Conservation (phyloP, 2,329 filamentous ascomycete species). For the Sclerotinia borealis region DNA sequence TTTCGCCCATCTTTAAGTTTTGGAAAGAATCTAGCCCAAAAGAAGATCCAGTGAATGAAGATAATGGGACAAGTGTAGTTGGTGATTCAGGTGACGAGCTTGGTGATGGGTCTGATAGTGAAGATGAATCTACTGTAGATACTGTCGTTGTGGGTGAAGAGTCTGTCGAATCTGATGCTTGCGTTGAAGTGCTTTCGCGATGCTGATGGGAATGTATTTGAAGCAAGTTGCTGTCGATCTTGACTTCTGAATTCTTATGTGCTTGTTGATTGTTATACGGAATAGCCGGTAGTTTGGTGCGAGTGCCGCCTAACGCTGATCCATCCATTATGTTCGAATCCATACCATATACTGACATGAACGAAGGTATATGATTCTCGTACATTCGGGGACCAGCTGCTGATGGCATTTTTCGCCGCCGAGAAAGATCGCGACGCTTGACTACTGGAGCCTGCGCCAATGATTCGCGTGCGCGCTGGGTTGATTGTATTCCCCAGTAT, state of each 20-base stretch:
- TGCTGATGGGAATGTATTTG: conserved; percentile 52
- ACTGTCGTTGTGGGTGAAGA: conserved; percentile 93
- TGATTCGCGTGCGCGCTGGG: neutral
- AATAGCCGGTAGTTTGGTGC: conserved; percentile 21
- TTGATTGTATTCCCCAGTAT: conserved; percentile 3
- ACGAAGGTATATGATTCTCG: conserved; percentile 67
- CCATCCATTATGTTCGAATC: conserved; percentile 37
- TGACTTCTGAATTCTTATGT: conserved; percentile 12
- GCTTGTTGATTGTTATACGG: conserved; percentile 16
- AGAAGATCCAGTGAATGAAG: conserved; percentile 58
- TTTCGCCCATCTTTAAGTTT: conserved; percentile 33
- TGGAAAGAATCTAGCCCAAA: conserved; percentile 39
- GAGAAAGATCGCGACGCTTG: conserved; percentile 14
- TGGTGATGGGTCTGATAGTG: conserved; percentile 83
- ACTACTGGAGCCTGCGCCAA: conserved; percentile 18
- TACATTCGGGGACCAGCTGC: conserved; percentile 55
- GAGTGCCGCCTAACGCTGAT: conserved; percentile 16
- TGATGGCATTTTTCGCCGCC: conserved; percentile 49
- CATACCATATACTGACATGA: conserved; percentile 69
- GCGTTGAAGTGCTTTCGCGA: conserved; percentile 71
- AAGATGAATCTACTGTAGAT: conserved; percentile 86
- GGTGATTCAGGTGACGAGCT: conserved; percentile 91
- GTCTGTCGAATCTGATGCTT: conserved; percentile 77
- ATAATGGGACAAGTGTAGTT: conserved; percentile 63
- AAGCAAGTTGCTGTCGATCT: conserved; percentile 17